Base-by-base conservation (phyloP, 441 rosid species). In the Daphne laureola region DNA sequence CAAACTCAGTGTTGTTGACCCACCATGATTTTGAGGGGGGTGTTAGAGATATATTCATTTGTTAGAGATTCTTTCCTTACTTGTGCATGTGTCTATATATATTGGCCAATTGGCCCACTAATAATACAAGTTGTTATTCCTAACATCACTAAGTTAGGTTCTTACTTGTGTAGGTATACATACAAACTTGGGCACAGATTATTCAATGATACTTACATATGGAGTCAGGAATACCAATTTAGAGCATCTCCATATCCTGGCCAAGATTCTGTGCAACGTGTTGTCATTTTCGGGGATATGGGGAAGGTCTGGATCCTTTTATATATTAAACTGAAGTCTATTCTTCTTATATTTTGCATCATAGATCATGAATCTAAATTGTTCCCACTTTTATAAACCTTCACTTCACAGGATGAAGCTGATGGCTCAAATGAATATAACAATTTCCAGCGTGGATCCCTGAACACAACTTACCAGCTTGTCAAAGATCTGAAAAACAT, bases 161-260 rank as follows among this genome's bases (percentile, higher is more conserved):
- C 52, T 51, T 52, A 44, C 18, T 41, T 50, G 0, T 74, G 69
- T 49, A 88, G 94, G 78, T 86, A 90, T 58, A 70, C 63, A 12
- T 87, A 87, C 68, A 81, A 72, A 73, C 60, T 87, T 64, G 96
- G 97, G 1, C 97, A 90, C 69, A 77, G 63, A 48, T 55, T 90
- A 57, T 57, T 55, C 36, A 74, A 67, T 63, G 86, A 78, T 49
- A 65, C 71, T 46, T 63, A 76, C 42, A 50, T 83, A 49, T 83
- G 97, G 97, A 84, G 94, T 70, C 65, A 58, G 58, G 66, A 67
- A 53, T 84, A 81, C 69, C 76, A 59, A 11, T 84, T 90, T 68
- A 83, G 58, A 68, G 82, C 94, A 56, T 83, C 97, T 62, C 97
- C 97, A 26, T 87, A 67, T 63, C 92, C 94, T 0, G 96, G 97